Conservation (phyloP, 1,139 yeast genomes). For the Tardiomyces depauwii region DNA sequence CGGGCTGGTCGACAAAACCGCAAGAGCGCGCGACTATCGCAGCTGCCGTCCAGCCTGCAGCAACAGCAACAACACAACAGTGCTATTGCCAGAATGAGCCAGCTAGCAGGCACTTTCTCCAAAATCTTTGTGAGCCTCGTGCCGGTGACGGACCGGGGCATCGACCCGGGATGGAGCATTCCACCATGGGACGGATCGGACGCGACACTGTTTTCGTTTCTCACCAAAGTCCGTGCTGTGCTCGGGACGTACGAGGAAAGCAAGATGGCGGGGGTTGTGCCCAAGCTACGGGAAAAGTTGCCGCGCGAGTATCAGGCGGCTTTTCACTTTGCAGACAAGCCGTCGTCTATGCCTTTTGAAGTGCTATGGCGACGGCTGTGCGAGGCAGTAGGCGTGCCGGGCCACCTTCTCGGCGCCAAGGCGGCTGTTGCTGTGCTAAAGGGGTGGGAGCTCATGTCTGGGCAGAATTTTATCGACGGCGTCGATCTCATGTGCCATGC, state of each 20-base stretch:
- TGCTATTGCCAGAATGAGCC: background rate
- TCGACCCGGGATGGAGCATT: background rate
- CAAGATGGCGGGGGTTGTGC: background rate
- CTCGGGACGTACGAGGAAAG: background rate
- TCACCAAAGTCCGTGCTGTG: background rate
- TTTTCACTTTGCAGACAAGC: background rate
- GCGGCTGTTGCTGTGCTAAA: background rate
- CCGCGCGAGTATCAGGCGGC: background rate
- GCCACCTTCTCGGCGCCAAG: background rate
- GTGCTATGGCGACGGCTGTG: background rate
- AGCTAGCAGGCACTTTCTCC: background rate
- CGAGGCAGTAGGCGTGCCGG: background rate
- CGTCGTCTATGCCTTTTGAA: background rate
- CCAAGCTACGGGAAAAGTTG: background rate
- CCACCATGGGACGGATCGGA: background rate
- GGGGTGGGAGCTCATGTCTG: background rate
- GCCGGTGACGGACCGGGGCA: background rate
- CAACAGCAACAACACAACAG: no score
- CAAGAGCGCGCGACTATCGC: no score
- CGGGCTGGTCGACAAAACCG: no score
- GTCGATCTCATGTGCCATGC: background rate
- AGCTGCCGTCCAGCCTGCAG: no score
- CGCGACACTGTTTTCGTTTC: background rate
- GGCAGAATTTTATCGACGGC: background rate
- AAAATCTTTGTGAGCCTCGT: background rate